A percentile compares a stretch with the other conserved stretches of the same genome.
These are phyloP conservation scores for Exobasidium cylindrosporum DNA, from an alignment of 1,284 basidiomycete genomes.

Conservation along the genomic window DNA sequence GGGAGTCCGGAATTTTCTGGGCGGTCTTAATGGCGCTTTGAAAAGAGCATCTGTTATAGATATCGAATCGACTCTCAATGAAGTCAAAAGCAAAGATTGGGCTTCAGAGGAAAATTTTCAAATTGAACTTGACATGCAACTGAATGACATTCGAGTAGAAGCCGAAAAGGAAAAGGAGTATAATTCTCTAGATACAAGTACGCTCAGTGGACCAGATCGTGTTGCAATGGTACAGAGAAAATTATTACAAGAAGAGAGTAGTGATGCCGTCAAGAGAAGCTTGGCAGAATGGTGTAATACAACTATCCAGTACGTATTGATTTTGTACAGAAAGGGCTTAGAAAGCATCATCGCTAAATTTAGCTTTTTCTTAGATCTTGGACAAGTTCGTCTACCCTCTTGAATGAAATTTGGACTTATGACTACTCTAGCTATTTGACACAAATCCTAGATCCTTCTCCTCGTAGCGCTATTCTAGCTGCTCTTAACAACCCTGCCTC, in stretches of 20 bases:
- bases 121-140: background rate
- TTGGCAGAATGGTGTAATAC: background rate
- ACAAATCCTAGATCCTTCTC: background rate
- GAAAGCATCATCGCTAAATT: no score
- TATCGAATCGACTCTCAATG: background rate
- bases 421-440: background rate
- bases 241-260: background rate
- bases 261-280: background rate
- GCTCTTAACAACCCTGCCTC: constrained; percentile 4
- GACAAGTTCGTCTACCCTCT: background rate
- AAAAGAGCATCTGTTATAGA: background rate
- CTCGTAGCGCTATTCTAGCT: background rate
- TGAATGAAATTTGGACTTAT: background rate
- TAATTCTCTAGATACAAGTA: background rate
- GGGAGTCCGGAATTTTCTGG: background rate
- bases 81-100: background rate
- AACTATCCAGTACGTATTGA: background rate
- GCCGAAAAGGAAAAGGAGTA: background rate
- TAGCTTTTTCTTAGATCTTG: background rate
- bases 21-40: background rate
- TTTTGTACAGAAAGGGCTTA: no score
- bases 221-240: background rate
- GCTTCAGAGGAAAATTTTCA: background rate
- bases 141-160: background rate
- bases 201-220: background rate